Evolutionary conservation across 1,284 basidiomycete species (phyloP), one percentile per base, ranked within the genome.

Genomic region (Tausonia pullulans): DNA sequence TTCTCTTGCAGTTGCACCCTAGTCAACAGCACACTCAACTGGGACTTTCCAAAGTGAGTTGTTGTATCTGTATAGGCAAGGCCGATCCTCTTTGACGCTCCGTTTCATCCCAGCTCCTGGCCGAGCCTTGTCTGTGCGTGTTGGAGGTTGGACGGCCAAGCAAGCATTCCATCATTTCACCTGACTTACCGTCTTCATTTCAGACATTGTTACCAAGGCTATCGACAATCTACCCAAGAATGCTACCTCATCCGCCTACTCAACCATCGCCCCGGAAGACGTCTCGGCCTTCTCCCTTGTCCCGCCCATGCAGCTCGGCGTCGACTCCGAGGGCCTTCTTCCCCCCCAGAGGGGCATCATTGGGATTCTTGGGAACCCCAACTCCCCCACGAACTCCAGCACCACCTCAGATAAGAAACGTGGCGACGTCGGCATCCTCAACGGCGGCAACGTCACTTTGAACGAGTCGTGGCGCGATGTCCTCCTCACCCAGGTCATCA

Each of bases 201-300:
- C 68, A 68, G 76, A 90, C 74, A 87, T 94, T 69, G 79, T 84
- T 13, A 81, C 95, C 61, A 80, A 87, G 68, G 90, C 92, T 0
- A 82, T 96, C 14, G 81, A 83, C 54, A 82, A 81, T 9, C 75
- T 92, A 7, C 89, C 89, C 0, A 72, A 81, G 4, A 87, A 88
- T 71, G 71, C 91, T 43, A 83, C 86, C 0, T 76, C 74, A 4
- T 78, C 77, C 3, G 45, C 65, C 1, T 66, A 66, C 80, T 4
- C 73, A 84, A 4, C 84, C 84, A 4, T 71, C 75, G 0, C 81
- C 83, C 0, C 70, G 76, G 0, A 70, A 9, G 79, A 80, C 45
- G 76, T 82, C 56, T 84, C 83, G 2, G 81, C 84, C 0, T 94
- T 84, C 73, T 76, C 78, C 48, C 79, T 91, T 44, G 77, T 95